Evolutionary conservation across 1,139 yeast species (phyloP), one percentile per base, ranked within the genome.

Genomic region (Diutina neorugosa): DNA sequence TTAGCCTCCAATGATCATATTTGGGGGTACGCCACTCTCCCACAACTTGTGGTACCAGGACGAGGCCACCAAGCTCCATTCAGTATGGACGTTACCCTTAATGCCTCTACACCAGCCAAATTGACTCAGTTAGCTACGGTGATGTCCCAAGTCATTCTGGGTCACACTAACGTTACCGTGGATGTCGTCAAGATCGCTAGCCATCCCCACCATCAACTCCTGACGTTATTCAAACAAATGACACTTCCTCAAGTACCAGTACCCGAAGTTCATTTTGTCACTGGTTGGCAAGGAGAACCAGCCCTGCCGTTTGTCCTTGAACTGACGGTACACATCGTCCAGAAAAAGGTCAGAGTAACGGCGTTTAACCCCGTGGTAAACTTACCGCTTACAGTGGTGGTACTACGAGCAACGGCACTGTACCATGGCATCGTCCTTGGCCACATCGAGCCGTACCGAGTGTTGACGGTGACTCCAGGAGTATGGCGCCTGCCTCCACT

Each of bases 291-390:
- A 8, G 48, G 48, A 8, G 48, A 44, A 7, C 31, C 23, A 12
- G n/a, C 48, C 7, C 50, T 46, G 50, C 61, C 65, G 9, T 76
- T 76, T 55, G 60, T 80, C 8, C 53, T 74, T 2, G 75, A 70
- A 7, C 69, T 80, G 1, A 74, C 75, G 0, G 73, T 81, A 62
- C 84, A 81, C 62, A 57, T 81, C 2, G 62, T 80, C 59, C 67
- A 74, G 1, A 76, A 82, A 0, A 80, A 78, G 53, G 70, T 79
- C 8, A 82, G 80, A 57, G 59, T 80, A 52, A 70, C 73, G 0
- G 65, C 80, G 0, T 78, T 61, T 61, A 81, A 81, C 56, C 86
- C 86, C 0, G 59, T 81, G 1, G 54, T 58, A 12, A 80, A 81
- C 57, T 61, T 69, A 8, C 74, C 70, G 19, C 62, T 77, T 0